phyloP scores from a whole-genome alignment of 345 rosid genomes.

The Limnanthes douglasii region DNA sequence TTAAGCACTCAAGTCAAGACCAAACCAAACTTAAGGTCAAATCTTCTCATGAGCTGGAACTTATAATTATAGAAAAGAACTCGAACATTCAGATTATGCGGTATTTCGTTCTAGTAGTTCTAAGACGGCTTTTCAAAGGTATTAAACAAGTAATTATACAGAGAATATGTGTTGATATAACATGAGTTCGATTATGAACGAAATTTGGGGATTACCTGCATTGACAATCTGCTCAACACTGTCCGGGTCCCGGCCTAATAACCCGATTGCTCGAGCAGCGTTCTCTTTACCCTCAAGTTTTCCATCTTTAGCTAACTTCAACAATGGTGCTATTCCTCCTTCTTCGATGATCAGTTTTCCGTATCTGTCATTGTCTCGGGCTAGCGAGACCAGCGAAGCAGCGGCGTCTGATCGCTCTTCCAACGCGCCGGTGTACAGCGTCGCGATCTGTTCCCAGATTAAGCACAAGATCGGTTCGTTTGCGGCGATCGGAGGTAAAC shows the following conservation, averaged over 20 bases:
- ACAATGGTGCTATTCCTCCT: conserved; percentile 70
- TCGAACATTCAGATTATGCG: too few species aligned
- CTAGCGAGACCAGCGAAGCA: conserved; percentile 62
- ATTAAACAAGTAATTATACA: too few species aligned
- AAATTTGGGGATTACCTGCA: too few species aligned
- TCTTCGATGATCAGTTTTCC: conserved; percentile 74
- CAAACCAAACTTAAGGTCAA: too few species aligned
- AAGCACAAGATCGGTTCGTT: conserved; percentile 80
- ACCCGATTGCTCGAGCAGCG: conserved; percentile 67
- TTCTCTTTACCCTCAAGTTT: conserved; percentile 63
- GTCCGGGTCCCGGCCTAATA: conserved; percentile 60
- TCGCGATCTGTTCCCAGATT: conserved; percentile 80
- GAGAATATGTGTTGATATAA: too few species aligned
- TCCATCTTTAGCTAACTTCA: conserved; percentile 70
- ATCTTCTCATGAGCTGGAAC: too few species aligned
- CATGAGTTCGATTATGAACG: too few species aligned
- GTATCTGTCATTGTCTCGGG: conserved; percentile 64
- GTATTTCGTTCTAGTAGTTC: too few species aligned
- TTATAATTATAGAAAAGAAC: too few species aligned
- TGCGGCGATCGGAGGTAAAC: conserved; percentile 75
- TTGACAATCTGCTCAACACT: conserved; percentile 70
- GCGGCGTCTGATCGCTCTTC: conserved; percentile 64
- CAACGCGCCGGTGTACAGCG: conserved; percentile 41
- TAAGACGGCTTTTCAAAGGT: too few species aligned
- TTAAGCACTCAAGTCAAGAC: too few species aligned